Evolutionary conservation across 73 alveolate genomes (phyloP), one percentile per base, ranked within the genome.

Genomic region (Symbiodinium natans): DNA sequence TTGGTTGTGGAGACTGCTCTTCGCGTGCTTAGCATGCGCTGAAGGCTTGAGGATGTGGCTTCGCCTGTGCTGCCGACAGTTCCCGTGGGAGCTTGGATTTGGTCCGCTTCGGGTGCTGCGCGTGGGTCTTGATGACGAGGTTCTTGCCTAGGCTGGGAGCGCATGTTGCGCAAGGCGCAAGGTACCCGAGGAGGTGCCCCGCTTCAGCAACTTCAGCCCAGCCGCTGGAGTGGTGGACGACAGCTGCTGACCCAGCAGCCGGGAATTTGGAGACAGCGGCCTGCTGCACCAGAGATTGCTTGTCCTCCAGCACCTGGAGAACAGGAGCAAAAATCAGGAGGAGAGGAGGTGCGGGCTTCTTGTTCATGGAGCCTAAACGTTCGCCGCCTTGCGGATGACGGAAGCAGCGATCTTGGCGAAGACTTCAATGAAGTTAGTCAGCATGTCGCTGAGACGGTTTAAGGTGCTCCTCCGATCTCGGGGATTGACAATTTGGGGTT

Each of bases 401-500:
- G 93, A 46, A 2, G 34, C 38, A 34, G 93, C 93, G 3, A 85
- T 75, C 27, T 41, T 23, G 31, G 93, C 93, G 36, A 85, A 85
- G 77, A 85, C 82, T 41, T 85, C 82, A 34, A 85, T 46, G 80
- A 85, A 85, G 38, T 85, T 54, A 9, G 40, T 56, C 82, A 85
- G 34, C 93, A 85, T 85, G 41, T 85, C 93, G 38, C 93, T 59
- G 82, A 85, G 39, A 38, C 71, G 41, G 59, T 33, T 48, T 25
- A 48, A 25, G 27, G 63, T 48, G 63, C 63, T 48, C 63, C 63
- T 48, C 17, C 27, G 63, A n/a, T n/a, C n/a, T n/a, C n/a, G n/a
- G n/a, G n/a, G n/a, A n/a, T n/a, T n/a, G n/a, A n/a, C n/a, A n/a
- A n/a, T n/a, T n/a, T n/a, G n/a, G n/a, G n/a, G n/a, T n/a, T n/a